Base-by-base conservation (phyloP, 2,329 filamentous ascomycete genomes). In the Hortaea werneckii region DNA sequence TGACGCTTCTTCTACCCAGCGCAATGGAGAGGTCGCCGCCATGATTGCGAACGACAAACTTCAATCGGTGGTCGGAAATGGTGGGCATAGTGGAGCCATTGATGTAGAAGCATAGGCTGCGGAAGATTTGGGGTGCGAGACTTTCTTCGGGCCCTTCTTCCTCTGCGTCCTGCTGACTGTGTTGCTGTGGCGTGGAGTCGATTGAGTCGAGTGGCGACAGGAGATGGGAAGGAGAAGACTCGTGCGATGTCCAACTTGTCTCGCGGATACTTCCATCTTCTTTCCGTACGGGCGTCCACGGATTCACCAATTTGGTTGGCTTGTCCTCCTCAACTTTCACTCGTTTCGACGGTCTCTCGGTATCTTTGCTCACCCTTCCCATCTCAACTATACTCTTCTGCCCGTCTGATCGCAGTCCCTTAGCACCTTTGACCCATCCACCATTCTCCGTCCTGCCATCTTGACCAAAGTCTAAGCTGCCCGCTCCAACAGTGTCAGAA, bases 31-130 rank as follows among this genome's bases (percentile, higher is more conserved):
- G 72, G 37, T 68, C 72, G 1, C 80, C 90, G 13, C 89, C 90
- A 59, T 94, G 79, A 46, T 80, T 73, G 5, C 76, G 78, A 34
- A 95, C 75, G 11, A 94, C 65, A 45, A 82, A 80, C 70, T 92
- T 94, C 47, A 95, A 76, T 61, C 79, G 84, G 68, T 94, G 85
- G 64, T 95, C 89, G 10, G 86, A 94, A 50, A 95, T 77, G 26
- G 79, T 65, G 1, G 89, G 88, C 49, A 81, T 76, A 2, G 87
- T 94, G 54, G 85, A 89, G 50, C 88, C 88, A 65, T 95, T 95
- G 65, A 95, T 77, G 67, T 90, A 92, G 56, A 95, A 76, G 43
- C 78, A 81, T 20, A 88, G 74, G 11, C 80, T 78, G 39, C 77
- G 67, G 61, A 95, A 60, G 40, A 62, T 56, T 38, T 59, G 59